Conservation (phyloP, 345 rosid genomes). For the thale cress (Arabidopsis thaliana) region DNA sequence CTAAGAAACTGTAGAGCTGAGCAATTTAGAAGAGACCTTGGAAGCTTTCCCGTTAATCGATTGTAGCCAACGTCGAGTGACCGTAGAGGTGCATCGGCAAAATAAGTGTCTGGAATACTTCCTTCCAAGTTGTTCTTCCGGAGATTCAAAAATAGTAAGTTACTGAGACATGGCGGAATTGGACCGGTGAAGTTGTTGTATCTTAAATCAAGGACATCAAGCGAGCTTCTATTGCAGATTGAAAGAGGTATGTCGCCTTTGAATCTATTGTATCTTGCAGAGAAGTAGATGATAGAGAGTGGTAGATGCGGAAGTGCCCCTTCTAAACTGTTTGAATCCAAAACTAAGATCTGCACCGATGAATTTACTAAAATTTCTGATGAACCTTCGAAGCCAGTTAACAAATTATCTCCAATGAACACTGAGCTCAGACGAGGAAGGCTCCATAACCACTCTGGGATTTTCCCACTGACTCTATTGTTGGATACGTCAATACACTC, state of each 20-base stretch:
- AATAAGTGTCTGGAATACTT: not conserved
- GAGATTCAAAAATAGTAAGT: not conserved
- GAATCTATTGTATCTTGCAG: accelerated
- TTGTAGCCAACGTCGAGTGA: not conserved
- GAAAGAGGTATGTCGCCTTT: not conserved
- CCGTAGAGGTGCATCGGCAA: not conserved
- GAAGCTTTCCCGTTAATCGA: not conserved
- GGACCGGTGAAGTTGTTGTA: not conserved
- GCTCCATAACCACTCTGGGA: not conserved
- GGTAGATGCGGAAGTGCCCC: not conserved
- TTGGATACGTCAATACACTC: not conserved
- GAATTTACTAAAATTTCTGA: not conserved
- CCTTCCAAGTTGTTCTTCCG: not conserved
- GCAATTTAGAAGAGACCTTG: not conserved
- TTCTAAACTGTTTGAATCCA: not conserved
- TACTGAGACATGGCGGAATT: not conserved
- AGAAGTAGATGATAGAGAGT: not conserved
- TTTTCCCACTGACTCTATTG: not conserved
- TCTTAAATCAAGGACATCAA: not conserved
- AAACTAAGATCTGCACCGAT: accelerated
- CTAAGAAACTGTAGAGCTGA: not conserved
- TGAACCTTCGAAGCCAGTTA: not conserved
- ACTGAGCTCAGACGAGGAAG: not conserved
- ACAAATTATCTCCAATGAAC: not conserved
- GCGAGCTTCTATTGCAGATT: not conserved